Conservation (phyloP, 139 green algal genomes). For the Choricystis sp. region DNA sequence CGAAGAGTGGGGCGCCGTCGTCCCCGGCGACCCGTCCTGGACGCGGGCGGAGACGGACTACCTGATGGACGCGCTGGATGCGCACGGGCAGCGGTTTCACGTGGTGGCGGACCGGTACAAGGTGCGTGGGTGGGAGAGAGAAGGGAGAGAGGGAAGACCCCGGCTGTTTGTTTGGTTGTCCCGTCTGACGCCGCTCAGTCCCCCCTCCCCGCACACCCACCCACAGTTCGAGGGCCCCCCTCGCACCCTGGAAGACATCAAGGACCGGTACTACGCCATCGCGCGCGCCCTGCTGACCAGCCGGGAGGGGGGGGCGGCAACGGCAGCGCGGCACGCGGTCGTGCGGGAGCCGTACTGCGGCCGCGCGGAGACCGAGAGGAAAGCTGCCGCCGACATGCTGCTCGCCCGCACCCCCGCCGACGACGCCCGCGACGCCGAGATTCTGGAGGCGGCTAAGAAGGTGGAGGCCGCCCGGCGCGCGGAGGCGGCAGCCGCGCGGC, state of each 20-base stretch:
- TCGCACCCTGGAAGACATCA: slow-evolving; percentile 68
- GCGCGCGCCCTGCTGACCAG: slow-evolving; percentile 50
- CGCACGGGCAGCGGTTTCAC: slow-evolving; percentile 60
- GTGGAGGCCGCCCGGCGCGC: background rate
- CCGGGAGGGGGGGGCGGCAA: slow-evolving; percentile 34
- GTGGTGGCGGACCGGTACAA: slow-evolving; percentile 71
- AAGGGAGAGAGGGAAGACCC: no score
- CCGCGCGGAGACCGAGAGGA: slow-evolving; percentile 37
- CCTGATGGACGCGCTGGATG: slow-evolving; percentile 56
- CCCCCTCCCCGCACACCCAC: no score
- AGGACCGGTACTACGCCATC: slow-evolving; percentile 72
- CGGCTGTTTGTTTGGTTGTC: no score
- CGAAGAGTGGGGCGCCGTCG: slow-evolving; percentile 48
- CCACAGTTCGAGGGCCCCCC: background rate
- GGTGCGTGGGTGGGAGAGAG: slow-evolving; percentile 12
- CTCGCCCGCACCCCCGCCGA: slow-evolving; percentile 24
- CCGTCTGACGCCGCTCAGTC: background rate
- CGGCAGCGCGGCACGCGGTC: slow-evolving; percentile 49
- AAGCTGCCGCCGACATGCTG: slow-evolving; percentile 42
- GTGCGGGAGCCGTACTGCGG: slow-evolving; percentile 61
- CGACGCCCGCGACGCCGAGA: background rate
- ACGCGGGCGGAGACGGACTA: slow-evolving; percentile 74
- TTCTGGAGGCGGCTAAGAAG: background rate
- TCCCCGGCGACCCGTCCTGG: slow-evolving; percentile 39
- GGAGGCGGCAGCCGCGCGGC: no score